phyloP scores from a whole-genome alignment of 2,329 filamentous ascomycete species.

The Cadophora sp. region DNA sequence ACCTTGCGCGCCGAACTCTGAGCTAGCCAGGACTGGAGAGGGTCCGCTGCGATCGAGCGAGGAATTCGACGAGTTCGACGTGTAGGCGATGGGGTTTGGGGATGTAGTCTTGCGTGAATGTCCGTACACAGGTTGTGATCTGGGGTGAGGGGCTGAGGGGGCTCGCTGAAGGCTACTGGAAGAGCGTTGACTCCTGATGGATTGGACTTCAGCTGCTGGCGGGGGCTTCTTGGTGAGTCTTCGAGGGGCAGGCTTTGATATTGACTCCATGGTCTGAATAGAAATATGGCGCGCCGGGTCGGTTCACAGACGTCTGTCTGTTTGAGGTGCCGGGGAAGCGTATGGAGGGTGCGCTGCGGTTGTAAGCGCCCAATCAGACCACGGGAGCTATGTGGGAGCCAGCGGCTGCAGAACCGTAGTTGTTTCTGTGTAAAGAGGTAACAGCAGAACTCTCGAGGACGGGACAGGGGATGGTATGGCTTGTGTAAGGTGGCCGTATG shows the following conservation, averaged over 20 bases:
- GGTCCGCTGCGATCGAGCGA: conserved; percentile 43
- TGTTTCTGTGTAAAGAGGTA: conserved; percentile 8
- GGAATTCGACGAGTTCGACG: conserved; percentile 44
- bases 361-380: conserved; percentile 12
- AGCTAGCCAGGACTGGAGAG: conserved; percentile 40
- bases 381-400: neutral
- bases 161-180: conserved; percentile 66
- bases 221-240: conserved; percentile 70
- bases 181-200: conserved; percentile 67
- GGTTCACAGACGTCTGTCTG: conserved; percentile 16
- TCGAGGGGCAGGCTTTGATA: conserved; percentile 50
- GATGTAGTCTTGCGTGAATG: conserved; percentile 50
- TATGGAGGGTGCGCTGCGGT: conserved; percentile 6
- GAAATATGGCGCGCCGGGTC: conserved; percentile 1
- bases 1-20: conserved; percentile 37
- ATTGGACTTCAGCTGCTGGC: conserved; percentile 49
- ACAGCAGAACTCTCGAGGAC: conserved; percentile 1
- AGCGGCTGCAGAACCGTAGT: conserved; percentile 13
- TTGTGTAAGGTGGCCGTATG: neutral
- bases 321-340: conserved; percentile 15
- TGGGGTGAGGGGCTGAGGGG: conserved; percentile 61
- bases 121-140: conserved; percentile 37
- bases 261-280: conserved; percentile 40
- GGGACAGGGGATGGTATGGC: neutral
- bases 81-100: conserved; percentile 53